Evolutionary conservation across 2,329 filamentous ascomycete genomes (phyloP), one percentile per base, ranked within the genome.

Genomic region (Leptographium procerum): DNA sequence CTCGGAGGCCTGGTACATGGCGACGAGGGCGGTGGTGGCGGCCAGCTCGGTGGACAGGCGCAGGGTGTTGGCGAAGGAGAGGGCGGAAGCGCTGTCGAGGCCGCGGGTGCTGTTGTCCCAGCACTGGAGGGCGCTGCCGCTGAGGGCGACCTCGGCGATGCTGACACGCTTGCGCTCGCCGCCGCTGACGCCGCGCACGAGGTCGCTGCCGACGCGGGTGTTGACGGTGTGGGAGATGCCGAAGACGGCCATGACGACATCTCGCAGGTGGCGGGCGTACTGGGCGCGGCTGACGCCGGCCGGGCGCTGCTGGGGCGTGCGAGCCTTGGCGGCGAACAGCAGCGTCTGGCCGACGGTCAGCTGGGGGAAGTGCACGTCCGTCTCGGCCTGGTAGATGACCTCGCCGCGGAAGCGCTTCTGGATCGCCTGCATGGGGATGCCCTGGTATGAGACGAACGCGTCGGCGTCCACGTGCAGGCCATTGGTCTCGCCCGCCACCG

Each of bases 121-220:
- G 61, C 84, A 86, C 68, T 88, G 85, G 1, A 82, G 74, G 48
- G 78, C 83, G 1, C 82, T 80, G n/a, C 76, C 70, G 1, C 74
- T 75, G 11, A 80, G 77, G 59, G 87, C 81, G 7, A 85, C 85
- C 69, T 91, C 87, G 9, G 85, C 86, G 63, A 91, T 89, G 55
- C 82, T 86, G 7, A 91, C 87, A 67, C 88, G 83, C 71, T 91
- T 89, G 62, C 83, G 77, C 66, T 87, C 84, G 43, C 84, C 84
- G 11, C 84, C 84, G 26, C 77, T 82, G 2, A 87, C 78, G 13
- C 73, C 73, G 24, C 85, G 79, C 10, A 88, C 76, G 33, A 83
- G 78, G 61, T 86, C 84, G 62, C 87, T 83, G 1, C 86, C 87
- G 29, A 89, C 83, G 62, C 82, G 82, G 0, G 86, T 88, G 51